phyloP scores from a whole-genome alignment of 1,284 basidiomycete species.

The Kalmanozyma brasiliensis region DNA sequence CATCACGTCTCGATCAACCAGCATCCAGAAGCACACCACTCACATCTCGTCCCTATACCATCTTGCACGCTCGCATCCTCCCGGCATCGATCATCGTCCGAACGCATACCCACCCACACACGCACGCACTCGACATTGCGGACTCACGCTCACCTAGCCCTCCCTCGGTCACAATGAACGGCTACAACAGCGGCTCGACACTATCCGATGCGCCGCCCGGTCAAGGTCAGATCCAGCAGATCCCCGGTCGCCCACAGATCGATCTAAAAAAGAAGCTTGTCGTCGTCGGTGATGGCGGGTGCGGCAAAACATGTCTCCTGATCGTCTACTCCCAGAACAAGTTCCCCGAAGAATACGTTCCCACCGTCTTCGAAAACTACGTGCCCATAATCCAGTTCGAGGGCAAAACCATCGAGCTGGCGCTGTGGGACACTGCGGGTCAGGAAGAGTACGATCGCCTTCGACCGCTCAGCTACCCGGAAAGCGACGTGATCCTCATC shows the following conservation, averaged over 20 bases:
- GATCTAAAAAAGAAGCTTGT: slow-evolving; percentile 65
- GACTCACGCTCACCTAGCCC: not conserved
- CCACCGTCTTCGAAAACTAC: slow-evolving; percentile 91
- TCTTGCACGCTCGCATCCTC: too few relatives aligned
- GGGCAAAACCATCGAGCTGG: slow-evolving; percentile 89
- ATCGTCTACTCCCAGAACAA: slow-evolving; percentile 92
- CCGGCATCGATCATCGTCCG: not conserved
- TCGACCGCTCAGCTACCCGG: slow-evolving; percentile 79
- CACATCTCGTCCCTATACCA: too few relatives aligned
- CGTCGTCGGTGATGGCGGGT: slow-evolving; percentile 81
- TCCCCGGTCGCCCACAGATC: slow-evolving; percentile 53
- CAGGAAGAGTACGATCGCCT: slow-evolving; percentile 78
- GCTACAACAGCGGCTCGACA: slow-evolving; percentile 44
- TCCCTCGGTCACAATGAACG: slow-evolving; percentile 27
- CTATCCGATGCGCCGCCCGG: slow-evolving; percentile 48
- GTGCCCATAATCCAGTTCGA: slow-evolving; percentile 90
- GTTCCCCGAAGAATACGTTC: slow-evolving; percentile 95
- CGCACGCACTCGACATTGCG: not conserved
- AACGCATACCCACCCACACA: not conserved
- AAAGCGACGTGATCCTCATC: slow-evolving; percentile 91
- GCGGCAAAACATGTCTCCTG: slow-evolving; percentile 78
- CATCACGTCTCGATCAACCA: too few relatives aligned
- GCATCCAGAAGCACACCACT: too few relatives aligned
- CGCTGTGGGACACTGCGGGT: slow-evolving; percentile 94
- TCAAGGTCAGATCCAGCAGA: slow-evolving; percentile 40